Conservation (phyloP, 2,329 filamentous ascomycete species). For the Colletotrichum musae region DNA sequence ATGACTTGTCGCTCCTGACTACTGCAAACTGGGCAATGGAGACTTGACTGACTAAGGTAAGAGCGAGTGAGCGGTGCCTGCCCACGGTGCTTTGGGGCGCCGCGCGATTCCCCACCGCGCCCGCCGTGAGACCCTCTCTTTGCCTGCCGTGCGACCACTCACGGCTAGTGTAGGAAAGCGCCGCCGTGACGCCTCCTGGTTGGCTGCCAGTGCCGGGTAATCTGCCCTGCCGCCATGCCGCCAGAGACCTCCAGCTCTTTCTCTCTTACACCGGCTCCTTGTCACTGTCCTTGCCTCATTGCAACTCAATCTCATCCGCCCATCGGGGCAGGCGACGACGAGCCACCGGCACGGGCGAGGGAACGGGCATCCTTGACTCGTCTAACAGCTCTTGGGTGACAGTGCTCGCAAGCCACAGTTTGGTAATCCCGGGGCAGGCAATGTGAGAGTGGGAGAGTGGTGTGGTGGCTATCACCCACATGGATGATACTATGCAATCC, state of each 20-base stretch:
- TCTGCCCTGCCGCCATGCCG: neutral
- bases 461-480: no score
- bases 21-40: conserved; percentile 4
- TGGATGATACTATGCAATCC: no score
- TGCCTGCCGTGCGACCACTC: conserved; percentile 36
- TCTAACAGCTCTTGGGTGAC: neutral
- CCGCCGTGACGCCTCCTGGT: conserved; percentile 14
- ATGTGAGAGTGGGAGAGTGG: neutral
- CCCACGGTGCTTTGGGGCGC: neutral
- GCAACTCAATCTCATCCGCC: conserved; percentile 3
- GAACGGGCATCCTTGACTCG: neutral
- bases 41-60: conserved; percentile 31
- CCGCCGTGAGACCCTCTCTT: conserved; percentile 18
- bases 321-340: conserved; percentile 7
- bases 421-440: neutral
- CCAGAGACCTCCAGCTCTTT: conserved; percentile 1
- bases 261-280: conserved; percentile 27
- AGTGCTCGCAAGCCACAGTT: no score
- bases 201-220: conserved; percentile 24
- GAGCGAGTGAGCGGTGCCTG: conserved; percentile 2
- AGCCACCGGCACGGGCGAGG: neutral
- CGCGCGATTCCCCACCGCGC: neutral
- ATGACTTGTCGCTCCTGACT: conserved; percentile 13
- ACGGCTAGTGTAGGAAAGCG: conserved; percentile 1
- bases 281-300: conserved; percentile 23